These are phyloP conservation scores for Solanum sejunctum DNA, from an alignment of 257 asterid species.

Conservation along the genomic window DNA sequence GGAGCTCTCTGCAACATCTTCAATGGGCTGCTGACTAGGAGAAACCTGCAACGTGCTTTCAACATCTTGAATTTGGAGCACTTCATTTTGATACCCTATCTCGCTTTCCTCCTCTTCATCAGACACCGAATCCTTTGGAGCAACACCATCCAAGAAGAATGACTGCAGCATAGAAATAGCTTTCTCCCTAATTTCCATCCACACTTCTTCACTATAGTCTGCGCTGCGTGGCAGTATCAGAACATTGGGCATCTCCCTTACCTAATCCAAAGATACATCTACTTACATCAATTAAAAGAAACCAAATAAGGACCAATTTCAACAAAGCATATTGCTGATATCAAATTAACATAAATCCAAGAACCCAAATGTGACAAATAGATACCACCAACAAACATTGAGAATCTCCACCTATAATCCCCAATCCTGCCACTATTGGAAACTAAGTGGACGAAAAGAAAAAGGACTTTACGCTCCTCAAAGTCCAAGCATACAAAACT, in stretches of 20 bases:
- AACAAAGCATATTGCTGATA: neutral
- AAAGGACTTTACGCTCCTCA: neutral
- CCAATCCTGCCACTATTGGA: neutral
- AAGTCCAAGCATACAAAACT: neutral
- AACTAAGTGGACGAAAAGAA: neutral
- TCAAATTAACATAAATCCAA: neutral
- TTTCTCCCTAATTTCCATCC: conserved; percentile 99
- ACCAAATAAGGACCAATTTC: conserved; percentile 1
- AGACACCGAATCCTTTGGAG: conserved; percentile 70
- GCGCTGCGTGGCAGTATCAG: conserved; percentile 98
- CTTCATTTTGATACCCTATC: conserved; percentile 36
- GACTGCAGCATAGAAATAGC: conserved; percentile 64
- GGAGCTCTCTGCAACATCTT: conserved; percentile 62
- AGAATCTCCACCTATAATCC: neutral
- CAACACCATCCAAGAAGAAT: conserved; percentile 62
- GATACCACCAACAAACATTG: neutral
- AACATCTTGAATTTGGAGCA: conserved; percentile 22
- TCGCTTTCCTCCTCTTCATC: conserved; percentile 76
- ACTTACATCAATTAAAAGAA: neutral
- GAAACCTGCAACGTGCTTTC: conserved; percentile 54
- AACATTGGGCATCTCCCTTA: conserved; percentile 99
- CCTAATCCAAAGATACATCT: conserved; percentile 24
- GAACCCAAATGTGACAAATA: neutral
- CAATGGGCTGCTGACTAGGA: conserved; percentile 32
- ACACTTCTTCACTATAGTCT: conserved; percentile 99